Evolutionary conservation across 1,139 yeast genomes (phyloP).

Genomic region (Blastobotrys petasosporus): DNA sequence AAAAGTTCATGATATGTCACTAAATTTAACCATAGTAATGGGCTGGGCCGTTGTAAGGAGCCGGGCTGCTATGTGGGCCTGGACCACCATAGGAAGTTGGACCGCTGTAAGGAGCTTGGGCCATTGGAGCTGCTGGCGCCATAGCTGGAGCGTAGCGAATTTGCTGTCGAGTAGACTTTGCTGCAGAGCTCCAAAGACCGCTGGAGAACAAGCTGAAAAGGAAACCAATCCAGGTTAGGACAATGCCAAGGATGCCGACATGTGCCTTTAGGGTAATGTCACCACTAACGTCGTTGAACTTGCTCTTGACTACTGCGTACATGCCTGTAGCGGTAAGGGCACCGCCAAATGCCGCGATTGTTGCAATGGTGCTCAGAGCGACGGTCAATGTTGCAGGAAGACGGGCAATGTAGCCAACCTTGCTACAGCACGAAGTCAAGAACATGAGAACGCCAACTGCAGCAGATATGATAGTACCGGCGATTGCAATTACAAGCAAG

Average conservation of each 20-base stretch:
- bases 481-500: slow-evolving; percentile 7
- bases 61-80: no score
- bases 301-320: slow-evolving; percentile 9
- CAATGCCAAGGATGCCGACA: slow-evolving; percentile 10
- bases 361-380: not conserved
- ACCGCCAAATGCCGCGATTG: slow-evolving; percentile 2
- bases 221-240: slow-evolving; percentile 6
- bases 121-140: not conserved
- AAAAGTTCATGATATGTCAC: no score
- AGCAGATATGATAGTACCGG: not conserved
- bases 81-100: no score
- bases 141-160: slow-evolving; percentile 4
- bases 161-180: slow-evolving; percentile 7
- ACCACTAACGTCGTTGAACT: slow-evolving; percentile 7
- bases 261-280: slow-evolving; percentile 3
- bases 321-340: slow-evolving; percentile 7
- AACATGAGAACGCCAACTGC: slow-evolving; percentile 6
- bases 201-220: not conserved
- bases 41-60: no score
- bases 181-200: slow-evolving; percentile 3
- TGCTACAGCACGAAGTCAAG: slow-evolving; percentile 9
- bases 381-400: slow-evolving; percentile 8
- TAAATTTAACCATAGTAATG: no score
- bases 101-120: not conserved
- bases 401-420: slow-evolving; percentile 8